Conservation (phyloP, 768 basidiomycete species). For the Phlebiopsis flavidoalba region DNA sequence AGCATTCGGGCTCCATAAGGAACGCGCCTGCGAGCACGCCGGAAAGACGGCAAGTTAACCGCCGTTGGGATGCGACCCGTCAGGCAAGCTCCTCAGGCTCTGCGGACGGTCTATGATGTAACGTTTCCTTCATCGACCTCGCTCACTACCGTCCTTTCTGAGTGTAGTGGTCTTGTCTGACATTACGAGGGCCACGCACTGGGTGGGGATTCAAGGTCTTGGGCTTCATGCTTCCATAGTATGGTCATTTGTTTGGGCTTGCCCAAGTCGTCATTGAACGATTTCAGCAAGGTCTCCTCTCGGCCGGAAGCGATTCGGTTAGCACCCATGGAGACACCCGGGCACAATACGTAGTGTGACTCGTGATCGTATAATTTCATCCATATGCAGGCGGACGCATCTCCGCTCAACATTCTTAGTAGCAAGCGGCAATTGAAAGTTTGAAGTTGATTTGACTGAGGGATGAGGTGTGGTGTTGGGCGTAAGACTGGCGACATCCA, state of each 20-base stretch:
- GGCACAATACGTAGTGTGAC: too few relatives aligned
- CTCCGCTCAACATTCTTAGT: too few relatives aligned
- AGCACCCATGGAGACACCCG: background rate
- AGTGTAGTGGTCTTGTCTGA: background rate
- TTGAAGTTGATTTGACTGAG: too few relatives aligned
- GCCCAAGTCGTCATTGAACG: background rate
- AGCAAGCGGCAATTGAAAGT: too few relatives aligned
- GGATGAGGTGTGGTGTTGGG: too few relatives aligned
- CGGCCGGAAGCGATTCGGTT: background rate
- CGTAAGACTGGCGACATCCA: too few relatives aligned
- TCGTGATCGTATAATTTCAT: too few relatives aligned
- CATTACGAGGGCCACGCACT: background rate
- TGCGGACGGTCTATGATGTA: slow-evolving; percentile 1
- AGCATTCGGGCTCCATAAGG: background rate
- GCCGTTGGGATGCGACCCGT: background rate
- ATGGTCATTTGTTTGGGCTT: background rate
- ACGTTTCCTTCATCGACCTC: background rate
- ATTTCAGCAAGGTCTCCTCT: background rate
- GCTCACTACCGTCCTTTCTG: too few relatives aligned
- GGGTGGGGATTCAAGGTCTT: background rate
- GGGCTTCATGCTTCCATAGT: background rate
- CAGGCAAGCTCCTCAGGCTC: background rate
- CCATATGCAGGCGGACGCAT: too few relatives aligned
- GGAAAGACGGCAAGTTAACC: background rate
- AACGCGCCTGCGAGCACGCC: background rate